These are phyloP conservation scores for Scytalidium sp. DNA, from an alignment of 2,329 filamentous ascomycete genomes.

Conservation along the genomic window DNA sequence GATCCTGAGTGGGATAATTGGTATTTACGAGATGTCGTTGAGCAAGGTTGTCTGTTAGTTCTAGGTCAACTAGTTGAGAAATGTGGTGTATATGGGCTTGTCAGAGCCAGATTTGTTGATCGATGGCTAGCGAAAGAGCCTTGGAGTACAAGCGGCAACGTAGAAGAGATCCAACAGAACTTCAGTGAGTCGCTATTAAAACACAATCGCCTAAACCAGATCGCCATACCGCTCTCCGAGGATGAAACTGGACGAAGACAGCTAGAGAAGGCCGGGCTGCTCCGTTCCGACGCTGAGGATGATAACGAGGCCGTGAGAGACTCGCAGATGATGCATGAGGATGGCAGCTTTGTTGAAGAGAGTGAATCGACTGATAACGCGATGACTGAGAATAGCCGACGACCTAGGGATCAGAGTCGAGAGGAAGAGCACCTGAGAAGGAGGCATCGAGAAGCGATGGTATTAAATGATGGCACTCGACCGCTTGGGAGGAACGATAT, in stretches of 20 bases:
- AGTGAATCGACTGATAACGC: constrained; percentile 24
- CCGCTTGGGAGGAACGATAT: constrained; percentile 75
- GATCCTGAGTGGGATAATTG: constrained; percentile 62
- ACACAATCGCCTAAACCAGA: constrained; percentile 38
- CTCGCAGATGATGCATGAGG: constrained; percentile 45
- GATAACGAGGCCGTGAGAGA: constrained; percentile 28
- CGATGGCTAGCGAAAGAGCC: constrained; percentile 73
- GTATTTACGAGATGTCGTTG: constrained; percentile 57
- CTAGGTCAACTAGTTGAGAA: constrained; percentile 53
- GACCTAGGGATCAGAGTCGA: constrained; percentile 49
- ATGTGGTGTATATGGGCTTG: constrained; percentile 50
- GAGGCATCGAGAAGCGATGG: constrained; percentile 82
- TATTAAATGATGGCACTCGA: constrained; percentile 80
- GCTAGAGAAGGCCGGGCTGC: constrained; percentile 23
- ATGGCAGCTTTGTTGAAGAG: constrained; percentile 40
- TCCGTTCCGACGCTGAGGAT: constrained; percentile 14
- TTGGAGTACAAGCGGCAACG: constrained; percentile 53
- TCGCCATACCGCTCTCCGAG: constrained; percentile 35
- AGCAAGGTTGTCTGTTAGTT: constrained; percentile 58
- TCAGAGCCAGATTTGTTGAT: constrained; percentile 64
- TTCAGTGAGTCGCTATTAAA: constrained; percentile 36
- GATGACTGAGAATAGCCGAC: constrained; percentile 31
- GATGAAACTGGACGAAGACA: constrained; percentile 19
- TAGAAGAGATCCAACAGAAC: constrained; percentile 50
- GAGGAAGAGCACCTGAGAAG: constrained; percentile 73